phyloP scores from a whole-genome alignment of 192 early-diverging fungal species.

The Coemansia sp. region DNA sequence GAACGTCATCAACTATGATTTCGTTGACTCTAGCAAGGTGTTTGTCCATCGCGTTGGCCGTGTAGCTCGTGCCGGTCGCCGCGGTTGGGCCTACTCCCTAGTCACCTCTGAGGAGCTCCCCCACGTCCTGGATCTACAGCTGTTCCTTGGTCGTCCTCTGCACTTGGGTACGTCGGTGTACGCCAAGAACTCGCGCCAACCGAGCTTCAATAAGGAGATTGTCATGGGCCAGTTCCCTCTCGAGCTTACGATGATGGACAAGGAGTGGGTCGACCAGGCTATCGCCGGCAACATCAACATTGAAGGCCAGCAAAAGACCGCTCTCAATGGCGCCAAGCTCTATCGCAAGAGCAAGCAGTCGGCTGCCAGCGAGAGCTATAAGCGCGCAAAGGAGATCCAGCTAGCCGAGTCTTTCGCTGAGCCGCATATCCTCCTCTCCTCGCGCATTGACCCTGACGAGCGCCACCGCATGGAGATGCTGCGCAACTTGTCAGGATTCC shows the following conservation, averaged over 20 bases:
- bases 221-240: conserved; percentile 76
- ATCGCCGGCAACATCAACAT: conserved; percentile 64
- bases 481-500: conserved; percentile 71
- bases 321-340: conserved; percentile 82
- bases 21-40: conserved; percentile 87
- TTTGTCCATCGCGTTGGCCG: conserved; percentile 98
- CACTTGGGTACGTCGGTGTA: conserved; percentile 53
- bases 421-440: conserved; percentile 73
- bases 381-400: conserved; percentile 81
- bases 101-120: conserved; percentile 88
- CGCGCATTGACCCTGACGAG: conserved; percentile 58
- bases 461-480: conserved; percentile 68
- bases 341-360: conserved; percentile 79
- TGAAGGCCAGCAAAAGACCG: conserved; percentile 61
- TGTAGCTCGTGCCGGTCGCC: conserved; percentile 90
- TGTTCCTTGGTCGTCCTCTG: conserved; percentile 81
- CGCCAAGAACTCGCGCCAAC: conserved; percentile 22
- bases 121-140: conserved; percentile 87
- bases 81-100: conserved; percentile 90
- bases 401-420: conserved; percentile 60
- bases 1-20: conserved; percentile 97
- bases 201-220: conserved; percentile 76
- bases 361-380: conserved; percentile 83
- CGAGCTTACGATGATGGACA: conserved; percentile 64
- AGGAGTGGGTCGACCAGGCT: conserved; percentile 69